Conservation (phyloP, 2,329 filamentous ascomycete species). For the Ambrosiella cleistominuta region DNA sequence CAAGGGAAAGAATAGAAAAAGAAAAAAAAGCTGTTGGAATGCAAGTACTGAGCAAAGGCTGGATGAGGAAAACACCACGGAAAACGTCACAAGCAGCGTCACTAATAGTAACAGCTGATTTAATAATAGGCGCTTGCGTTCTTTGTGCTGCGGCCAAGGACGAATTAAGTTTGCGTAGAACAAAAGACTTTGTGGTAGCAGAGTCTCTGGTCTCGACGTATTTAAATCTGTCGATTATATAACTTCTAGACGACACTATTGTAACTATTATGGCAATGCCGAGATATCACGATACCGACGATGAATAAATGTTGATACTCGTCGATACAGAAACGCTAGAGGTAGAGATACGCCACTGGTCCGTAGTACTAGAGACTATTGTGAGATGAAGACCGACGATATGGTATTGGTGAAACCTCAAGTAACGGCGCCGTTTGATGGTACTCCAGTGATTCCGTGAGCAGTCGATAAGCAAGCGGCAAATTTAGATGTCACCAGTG, state of each 20-base stretch:
- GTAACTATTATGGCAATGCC: too few relatives aligned
- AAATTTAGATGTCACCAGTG: too few relatives aligned
- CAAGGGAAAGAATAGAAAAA: neutral
- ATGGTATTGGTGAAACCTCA: too few relatives aligned
- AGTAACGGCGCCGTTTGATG: too few relatives aligned
- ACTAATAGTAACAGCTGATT: neutral
- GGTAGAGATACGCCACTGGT: neutral
- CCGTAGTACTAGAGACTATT: neutral
- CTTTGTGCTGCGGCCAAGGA: neutral
- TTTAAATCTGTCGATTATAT: too few relatives aligned
- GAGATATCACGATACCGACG: neutral
- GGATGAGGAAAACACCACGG: neutral
- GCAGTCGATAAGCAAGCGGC: too few relatives aligned
- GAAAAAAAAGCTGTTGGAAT: neutral
- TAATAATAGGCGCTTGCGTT: neutral
- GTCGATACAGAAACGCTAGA: neutral
- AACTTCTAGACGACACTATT: too few relatives aligned
- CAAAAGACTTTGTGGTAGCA: neutral
- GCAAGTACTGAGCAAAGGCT: neutral
- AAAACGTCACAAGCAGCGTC: neutral
- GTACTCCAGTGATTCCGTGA: too few relatives aligned
- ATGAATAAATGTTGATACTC: neutral
- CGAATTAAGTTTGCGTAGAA: neutral
- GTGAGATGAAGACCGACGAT: neutral
- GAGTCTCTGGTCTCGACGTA: neutral